These are phyloP conservation scores for Lignosus rhinocerotis DNA, from an alignment of 1,284 basidiomycete species.

Conservation along the genomic window DNA sequence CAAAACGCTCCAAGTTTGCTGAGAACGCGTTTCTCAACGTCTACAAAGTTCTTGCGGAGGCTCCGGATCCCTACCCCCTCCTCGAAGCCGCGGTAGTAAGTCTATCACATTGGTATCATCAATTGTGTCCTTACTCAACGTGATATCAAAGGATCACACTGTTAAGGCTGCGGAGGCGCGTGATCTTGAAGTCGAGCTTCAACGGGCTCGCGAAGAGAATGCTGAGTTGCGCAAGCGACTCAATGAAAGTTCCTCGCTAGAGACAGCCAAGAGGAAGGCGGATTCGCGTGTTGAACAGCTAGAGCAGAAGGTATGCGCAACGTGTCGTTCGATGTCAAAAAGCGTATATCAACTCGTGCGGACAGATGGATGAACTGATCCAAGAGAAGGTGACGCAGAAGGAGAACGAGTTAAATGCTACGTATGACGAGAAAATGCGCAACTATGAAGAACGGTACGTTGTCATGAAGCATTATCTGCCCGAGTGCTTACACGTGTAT, in stretches of 20 bases:
- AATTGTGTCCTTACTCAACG: neutral
- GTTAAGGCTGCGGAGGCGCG: constrained; percentile 82
- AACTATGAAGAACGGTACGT: constrained; percentile 91
- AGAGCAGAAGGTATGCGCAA: constrained; percentile 74
- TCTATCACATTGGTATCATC: constrained; percentile 4
- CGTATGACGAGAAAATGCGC: constrained; percentile 91
- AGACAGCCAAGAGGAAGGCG: constrained; percentile 76
- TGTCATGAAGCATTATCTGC: neutral
- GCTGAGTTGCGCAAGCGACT: constrained; percentile 72
- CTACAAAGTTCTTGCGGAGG: constrained; percentile 92
- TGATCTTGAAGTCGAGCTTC: constrained; percentile 73
- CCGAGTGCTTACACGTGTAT: constrained; percentile 38
- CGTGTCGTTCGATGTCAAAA: neutral
- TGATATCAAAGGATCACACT: constrained; percentile 71
- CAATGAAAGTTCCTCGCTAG: constrained; percentile 62
- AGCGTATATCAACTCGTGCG: neutral
- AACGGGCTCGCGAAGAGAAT: constrained; percentile 77
- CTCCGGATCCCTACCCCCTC: constrained; percentile 94
- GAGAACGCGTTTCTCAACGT: constrained; percentile 94
- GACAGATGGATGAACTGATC: constrained; percentile 88
- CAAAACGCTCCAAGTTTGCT: constrained; percentile 86
- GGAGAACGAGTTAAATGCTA: constrained; percentile 94
- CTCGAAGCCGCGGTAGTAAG: constrained; percentile 89
- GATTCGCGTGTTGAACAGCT: constrained; percentile 75
- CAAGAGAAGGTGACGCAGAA: constrained; percentile 85